phyloP scores from a whole-genome alignment of 345 rosid genomes.

The Eucalyptus brandiana region DNA sequence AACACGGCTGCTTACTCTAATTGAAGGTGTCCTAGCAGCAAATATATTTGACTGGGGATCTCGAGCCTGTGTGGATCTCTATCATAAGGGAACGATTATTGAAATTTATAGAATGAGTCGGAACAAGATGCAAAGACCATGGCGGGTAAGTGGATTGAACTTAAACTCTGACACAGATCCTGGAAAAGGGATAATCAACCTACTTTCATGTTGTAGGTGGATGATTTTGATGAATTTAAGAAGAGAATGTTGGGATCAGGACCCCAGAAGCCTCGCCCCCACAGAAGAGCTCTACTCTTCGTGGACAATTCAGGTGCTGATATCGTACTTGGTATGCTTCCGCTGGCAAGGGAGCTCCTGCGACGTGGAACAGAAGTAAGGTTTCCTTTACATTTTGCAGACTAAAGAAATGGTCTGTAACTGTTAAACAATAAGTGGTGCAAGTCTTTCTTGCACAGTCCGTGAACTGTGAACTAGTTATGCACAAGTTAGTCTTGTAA shows the following conservation, averaged over 20 bases:
- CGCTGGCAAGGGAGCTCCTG: slow-evolving; percentile 89
- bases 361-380: slow-evolving; percentile 92
- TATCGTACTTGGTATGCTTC: slow-evolving; percentile 93
- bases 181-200: neutral
- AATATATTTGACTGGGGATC: slow-evolving; percentile 99
- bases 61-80: slow-evolving; percentile 96
- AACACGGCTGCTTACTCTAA: slow-evolving; percentile 72
- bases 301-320: slow-evolving; percentile 99
- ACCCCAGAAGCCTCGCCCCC: slow-evolving; percentile 50
- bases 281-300: slow-evolving; percentile 91
- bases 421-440: neutral
- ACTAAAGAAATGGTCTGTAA: neutral
- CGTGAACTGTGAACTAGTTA: neutral
- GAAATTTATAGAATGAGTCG: slow-evolving; percentile 99
- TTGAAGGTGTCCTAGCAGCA: slow-evolving; percentile 98
- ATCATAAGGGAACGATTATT: slow-evolving; percentile 95
- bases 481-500: neutral
- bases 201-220: slow-evolving; percentile 44
- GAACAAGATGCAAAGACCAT: slow-evolving; percentile 96
- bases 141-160: slow-evolving; percentile 54
- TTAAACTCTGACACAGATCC: neutral
- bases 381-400: neutral
- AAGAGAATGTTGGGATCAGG: slow-evolving; percentile 76
- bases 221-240: slow-evolving; percentile 86
- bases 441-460: neutral